Conservation (phyloP, 352 stramenopile genomes). For the Chrysophaeum taylorii region DNA sequence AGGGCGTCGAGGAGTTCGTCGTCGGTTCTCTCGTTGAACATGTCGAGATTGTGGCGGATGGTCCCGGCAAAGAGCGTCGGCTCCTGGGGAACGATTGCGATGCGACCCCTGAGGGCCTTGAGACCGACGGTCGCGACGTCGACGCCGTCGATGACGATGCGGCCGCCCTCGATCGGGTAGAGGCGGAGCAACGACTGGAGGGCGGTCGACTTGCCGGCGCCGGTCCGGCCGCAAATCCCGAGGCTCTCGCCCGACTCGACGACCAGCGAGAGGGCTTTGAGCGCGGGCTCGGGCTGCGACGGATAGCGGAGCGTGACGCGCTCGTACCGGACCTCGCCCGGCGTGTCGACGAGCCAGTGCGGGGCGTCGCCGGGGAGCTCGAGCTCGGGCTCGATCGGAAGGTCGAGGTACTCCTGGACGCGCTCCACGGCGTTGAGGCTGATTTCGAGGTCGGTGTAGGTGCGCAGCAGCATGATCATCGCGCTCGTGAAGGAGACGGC, state of each 20-base stretch:
- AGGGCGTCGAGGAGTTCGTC: slow-evolving; percentile 33
- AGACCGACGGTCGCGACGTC: slow-evolving; percentile 61
- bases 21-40: slow-evolving; percentile 30
- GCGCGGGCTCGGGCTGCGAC: slow-evolving; percentile 21
- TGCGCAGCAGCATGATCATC: slow-evolving; percentile 33
- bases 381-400: slow-evolving; percentile 15
- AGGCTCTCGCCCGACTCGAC: slow-evolving; percentile 59
- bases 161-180: slow-evolving; percentile 58
- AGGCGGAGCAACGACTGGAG: slow-evolving; percentile 72
- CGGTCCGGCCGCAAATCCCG: slow-evolving; percentile 68
- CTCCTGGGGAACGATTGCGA: slow-evolving; percentile 62
- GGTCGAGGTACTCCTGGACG: slow-evolving; percentile 28
- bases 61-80: slow-evolving; percentile 40
- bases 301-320: slow-evolving; percentile 59
- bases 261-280: slow-evolving; percentile 48
- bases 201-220: slow-evolving; percentile 66
- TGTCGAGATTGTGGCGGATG: slow-evolving; percentile 44
- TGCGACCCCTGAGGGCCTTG: slow-evolving; percentile 51
- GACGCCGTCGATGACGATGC: slow-evolving; percentile 72
- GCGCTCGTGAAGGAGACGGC: slow-evolving; percentile 50
- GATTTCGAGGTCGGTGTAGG: slow-evolving; percentile 47
- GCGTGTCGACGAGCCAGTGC: slow-evolving; percentile 20
- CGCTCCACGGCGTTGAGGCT: slow-evolving; percentile 49
- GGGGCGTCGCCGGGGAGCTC: not conserved
- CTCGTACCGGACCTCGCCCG: slow-evolving; percentile 52